Evolutionary conservation across 2,329 filamentous ascomycete species (phyloP).

Genomic region (Cladosporium sp.): DNA sequence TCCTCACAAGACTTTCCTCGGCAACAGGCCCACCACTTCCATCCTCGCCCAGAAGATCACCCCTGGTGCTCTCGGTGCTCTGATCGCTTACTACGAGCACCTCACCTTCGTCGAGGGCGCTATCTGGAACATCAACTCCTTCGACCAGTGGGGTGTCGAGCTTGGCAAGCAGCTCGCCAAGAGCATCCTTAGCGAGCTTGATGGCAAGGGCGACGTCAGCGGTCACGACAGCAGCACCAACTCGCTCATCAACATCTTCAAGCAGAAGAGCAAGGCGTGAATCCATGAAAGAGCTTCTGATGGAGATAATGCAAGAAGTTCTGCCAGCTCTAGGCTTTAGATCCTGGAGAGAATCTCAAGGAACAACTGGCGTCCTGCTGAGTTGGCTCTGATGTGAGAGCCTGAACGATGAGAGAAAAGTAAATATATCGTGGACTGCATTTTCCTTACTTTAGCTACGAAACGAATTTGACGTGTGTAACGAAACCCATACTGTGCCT

Average conservation of each 20-base stretch:
- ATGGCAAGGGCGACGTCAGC: constrained; percentile 65
- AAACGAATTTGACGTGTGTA: not conserved
- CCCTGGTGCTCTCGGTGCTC: constrained; percentile 82
- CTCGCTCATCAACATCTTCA: constrained; percentile 87
- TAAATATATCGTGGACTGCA: not conserved
- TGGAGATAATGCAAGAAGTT: not conserved
- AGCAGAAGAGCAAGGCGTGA: constrained; percentile 55
- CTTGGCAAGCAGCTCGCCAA: constrained; percentile 91
- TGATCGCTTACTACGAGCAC: constrained; percentile 99
- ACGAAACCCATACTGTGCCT: not conserved
- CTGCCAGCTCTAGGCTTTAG: not conserved
- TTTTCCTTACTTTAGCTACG: not conserved
- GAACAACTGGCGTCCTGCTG: not conserved
- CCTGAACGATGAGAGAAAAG: not conserved
- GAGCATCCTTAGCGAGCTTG: constrained; percentile 67
- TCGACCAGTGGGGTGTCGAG: constrained; percentile 99
- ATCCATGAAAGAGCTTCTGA: not conserved
- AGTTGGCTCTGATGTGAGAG: not conserved
- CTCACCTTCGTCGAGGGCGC: constrained; percentile 96
- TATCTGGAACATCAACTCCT: constrained; percentile 99
- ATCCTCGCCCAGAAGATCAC: constrained; percentile 93
- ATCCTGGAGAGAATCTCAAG: not conserved
- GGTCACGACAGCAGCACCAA: constrained; percentile 85
- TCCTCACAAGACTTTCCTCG: constrained; percentile 98
- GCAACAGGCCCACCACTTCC: constrained; percentile 93